These are phyloP conservation scores for Ascochyta rabiei DNA, from an alignment of 2,329 filamentous ascomycete genomes.

Conservation along the genomic window DNA sequence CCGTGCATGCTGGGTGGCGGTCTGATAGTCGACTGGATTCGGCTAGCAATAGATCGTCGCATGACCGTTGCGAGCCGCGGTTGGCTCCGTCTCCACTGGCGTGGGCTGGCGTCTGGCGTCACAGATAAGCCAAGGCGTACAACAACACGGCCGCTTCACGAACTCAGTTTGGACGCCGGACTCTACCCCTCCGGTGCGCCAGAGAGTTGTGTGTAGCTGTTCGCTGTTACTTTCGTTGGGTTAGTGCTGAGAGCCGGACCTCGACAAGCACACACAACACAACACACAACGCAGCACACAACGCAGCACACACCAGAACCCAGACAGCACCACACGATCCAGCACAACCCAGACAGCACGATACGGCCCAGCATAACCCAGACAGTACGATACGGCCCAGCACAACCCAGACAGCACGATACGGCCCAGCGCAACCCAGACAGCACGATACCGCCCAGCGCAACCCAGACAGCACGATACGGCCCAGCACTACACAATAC, in stretches of 20 bases:
- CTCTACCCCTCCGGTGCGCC: not conserved
- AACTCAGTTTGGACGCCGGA: conserved; percentile 4
- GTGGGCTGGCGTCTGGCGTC: conserved; percentile 10
- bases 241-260: not conserved
- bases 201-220: not conserved
- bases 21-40: conserved; percentile 10
- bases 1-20: conserved; percentile 3
- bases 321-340: too few relatives aligned
- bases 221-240: not conserved
- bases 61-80: conserved; percentile 27
- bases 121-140: conserved; percentile 32
- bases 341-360: too few relatives aligned
- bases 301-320: too few relatives aligned
- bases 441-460: too few relatives aligned
- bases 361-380: too few relatives aligned
- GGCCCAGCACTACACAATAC: too few relatives aligned
- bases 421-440: too few relatives aligned
- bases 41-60: conserved; percentile 21
- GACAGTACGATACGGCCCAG: too few relatives aligned
- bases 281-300: too few relatives aligned
- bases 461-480: too few relatives aligned
- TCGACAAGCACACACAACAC: not conserved
- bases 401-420: too few relatives aligned
- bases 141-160: conserved; percentile 21
- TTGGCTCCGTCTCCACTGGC: conserved; percentile 10